Evolutionary conservation across 306 rosid genomes (phyloP), one percentile per base, ranked within the genome.

Genomic region (Casuarina glauca): DNA sequence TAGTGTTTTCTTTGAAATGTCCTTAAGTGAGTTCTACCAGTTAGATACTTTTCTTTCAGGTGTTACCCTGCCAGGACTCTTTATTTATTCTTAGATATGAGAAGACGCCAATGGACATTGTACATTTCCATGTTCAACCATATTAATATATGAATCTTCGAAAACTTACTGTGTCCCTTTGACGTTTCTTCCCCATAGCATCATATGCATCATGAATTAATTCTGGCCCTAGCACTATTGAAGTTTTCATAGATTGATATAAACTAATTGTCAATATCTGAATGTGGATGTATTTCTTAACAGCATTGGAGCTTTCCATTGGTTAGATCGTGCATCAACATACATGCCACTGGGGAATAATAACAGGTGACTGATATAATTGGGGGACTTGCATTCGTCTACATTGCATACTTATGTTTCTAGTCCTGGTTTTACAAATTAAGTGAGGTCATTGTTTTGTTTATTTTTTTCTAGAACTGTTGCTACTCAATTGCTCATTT

Each of bases 221-320:
- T 66, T 54, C 20, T 82, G 19, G 51, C 32, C 39, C 35, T 71
- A 1, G 58, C 11, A 8, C 42, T 4, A 75, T 43, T 19, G 6
- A 39, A 78, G 44, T 53, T 39, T 41, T 68, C 73, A 36, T n/a
- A 45, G 5, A 43, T 69, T 66, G 17, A 41, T 69, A 52, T 63
- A 55, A 74, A 66, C 16, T 77, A 74, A 79, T 74, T 49, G 70
- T 74, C 72, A 61, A 68, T 52, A 70, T 67, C 84, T 57, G 74
- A 79, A 19, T 76, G 12, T 71, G 58, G 42, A 45, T 83, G 74
- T 69, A 19, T 12, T 76, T 67, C 83, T 79, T 74, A 32, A 78
- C 88, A 94, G 98, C 80, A 90, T 94, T 32, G 98, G 98, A 79
- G 88, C 98, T 86, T 94, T 91, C 79, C 97, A 94, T 80, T 94